Conservation (phyloP, 257 asterid genomes). For the Lycium ferocissimum region DNA sequence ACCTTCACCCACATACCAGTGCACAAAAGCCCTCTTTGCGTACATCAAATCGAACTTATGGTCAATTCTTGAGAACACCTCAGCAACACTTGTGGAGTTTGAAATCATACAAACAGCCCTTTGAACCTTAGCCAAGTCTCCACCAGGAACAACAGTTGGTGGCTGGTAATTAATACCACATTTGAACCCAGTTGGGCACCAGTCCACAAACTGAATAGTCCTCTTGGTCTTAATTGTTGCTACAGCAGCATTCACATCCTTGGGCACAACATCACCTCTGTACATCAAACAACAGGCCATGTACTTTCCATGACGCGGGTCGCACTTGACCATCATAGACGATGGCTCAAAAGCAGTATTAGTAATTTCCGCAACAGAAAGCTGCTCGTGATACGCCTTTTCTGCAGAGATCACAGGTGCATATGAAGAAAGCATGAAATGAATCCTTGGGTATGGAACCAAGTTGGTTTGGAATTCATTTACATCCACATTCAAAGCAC, state of each 20-base stretch:
- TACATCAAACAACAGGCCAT: constrained; percentile 99
- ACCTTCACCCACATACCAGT: constrained; percentile 98
- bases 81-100: constrained; percentile 96
- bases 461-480: constrained; percentile 95
- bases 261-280: constrained; percentile 95
- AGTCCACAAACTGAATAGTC: constrained; percentile 93
- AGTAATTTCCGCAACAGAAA: constrained; percentile 91
- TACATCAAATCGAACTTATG: constrained; percentile 94
- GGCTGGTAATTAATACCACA: constrained; percentile 98
- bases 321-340: constrained; percentile 96
- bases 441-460: constrained; percentile 97
- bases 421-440: constrained; percentile 94
- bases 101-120: constrained; percentile 98
- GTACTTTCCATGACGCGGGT: constrained; percentile 95
- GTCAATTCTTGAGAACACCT: constrained; percentile 93
- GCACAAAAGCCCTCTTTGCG: constrained; percentile 91
- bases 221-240: constrained; percentile 98
- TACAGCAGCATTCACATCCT: constrained; percentile 95
- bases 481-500: constrained; percentile 92
- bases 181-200: constrained; percentile 99
- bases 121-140: constrained; percentile 93
- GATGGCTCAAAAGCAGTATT: constrained; percentile 98
- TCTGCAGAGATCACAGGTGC: constrained; percentile 96
- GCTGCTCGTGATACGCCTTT: constrained; percentile 94
- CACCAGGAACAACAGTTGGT: constrained; percentile 95